Evolutionary conservation across 768 basidiomycete genomes (phyloP), one percentile per base, ranked within the genome.

Genomic region (Trametes villosa): DNA sequence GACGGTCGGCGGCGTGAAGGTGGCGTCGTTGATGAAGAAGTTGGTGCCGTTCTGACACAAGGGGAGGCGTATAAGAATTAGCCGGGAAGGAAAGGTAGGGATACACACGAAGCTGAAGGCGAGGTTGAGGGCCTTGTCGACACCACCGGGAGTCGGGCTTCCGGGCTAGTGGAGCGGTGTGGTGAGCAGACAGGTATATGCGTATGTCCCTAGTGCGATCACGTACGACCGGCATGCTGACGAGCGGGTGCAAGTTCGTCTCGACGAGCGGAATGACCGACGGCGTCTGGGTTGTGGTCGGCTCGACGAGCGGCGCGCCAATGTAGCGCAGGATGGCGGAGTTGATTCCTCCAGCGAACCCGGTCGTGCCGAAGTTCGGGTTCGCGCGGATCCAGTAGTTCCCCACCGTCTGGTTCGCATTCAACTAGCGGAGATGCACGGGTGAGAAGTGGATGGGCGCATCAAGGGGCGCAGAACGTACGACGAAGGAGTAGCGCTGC

Each of bases 401-500:
- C 22, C 38, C 44, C 15, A 68, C 58, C 11, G 53, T 51, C 42
- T 70, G 68, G 45, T 68, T 65, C 0, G 68, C 66, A 30, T 57
- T 46, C 44, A 65, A 50, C 65, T 65, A 29, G 24, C 15, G n/a
- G 15, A 15, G 33, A 27, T 3, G 31, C 11, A 47, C 15, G 13
- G 22, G 34, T 12, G 2, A 38, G 13, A 9, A n/a, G 17, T 45
- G 13, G 44, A 24, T 26, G 7, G 36, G 13, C 12, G n/a, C 4
- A 30, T 17, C n/a, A n/a, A 7, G 36, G 36, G 36, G 36, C 5
- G 36, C 13, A 45, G 13, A 24, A 26, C 51, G 44, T 53, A 67
- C 68, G 29, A 83, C 67, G 59, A 83, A 71, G 0, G 82, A 81
- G 67, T 86, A 85, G n/a, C 83, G 78, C 66, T 86, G 84, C 7